Conservation (phyloP, 441 rosid species). For the Populus hybrid region DNA sequence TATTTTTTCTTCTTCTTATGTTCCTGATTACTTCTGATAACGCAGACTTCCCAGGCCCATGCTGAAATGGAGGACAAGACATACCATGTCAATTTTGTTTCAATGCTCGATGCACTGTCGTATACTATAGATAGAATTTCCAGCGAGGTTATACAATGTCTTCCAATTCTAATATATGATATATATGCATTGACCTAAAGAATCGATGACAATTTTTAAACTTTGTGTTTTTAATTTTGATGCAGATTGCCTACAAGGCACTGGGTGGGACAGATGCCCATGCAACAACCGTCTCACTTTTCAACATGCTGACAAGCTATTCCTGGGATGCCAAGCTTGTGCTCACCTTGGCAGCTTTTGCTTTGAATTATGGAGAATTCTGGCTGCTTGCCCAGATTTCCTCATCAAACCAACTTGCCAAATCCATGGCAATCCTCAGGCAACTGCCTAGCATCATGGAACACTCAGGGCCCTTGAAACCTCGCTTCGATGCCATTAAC, state of each 20-base stretch:
- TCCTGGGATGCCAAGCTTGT: slow-evolving; percentile 93
- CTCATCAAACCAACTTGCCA: slow-evolving; percentile 77
- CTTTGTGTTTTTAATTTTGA: too few relatives aligned
- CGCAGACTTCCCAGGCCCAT: slow-evolving; percentile 27
- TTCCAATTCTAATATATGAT: background rate
- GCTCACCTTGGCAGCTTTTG: slow-evolving; percentile 80
- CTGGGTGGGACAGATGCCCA: slow-evolving; percentile 66
- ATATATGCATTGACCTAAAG: background rate
- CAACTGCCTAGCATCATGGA: slow-evolving; percentile 67
- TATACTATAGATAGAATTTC: slow-evolving; percentile 65
- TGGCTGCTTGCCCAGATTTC: slow-evolving; percentile 90
- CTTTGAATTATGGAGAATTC: slow-evolving; percentile 88
- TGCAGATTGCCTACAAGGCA: slow-evolving; percentile 61
- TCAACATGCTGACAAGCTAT: slow-evolving; percentile 58
- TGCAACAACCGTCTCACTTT: slow-evolving; percentile 59
- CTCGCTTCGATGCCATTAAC: slow-evolving; percentile 44
- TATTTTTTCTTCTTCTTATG: background rate
- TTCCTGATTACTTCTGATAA: too few relatives aligned
- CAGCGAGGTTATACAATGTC: slow-evolving; percentile 53
- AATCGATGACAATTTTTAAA: too few relatives aligned
- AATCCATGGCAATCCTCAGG: slow-evolving; percentile 78
- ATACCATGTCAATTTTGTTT: slow-evolving; percentile 35
- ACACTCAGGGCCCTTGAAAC: slow-evolving; percentile 43
- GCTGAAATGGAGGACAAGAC: slow-evolving; percentile 50
- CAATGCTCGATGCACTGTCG: slow-evolving; percentile 59